Evolutionary conservation across 176 grass and related monocot genomes (phyloP), one percentile per base, ranked within the genome.

Genomic region (Hyparrhenia diplandra): DNA sequence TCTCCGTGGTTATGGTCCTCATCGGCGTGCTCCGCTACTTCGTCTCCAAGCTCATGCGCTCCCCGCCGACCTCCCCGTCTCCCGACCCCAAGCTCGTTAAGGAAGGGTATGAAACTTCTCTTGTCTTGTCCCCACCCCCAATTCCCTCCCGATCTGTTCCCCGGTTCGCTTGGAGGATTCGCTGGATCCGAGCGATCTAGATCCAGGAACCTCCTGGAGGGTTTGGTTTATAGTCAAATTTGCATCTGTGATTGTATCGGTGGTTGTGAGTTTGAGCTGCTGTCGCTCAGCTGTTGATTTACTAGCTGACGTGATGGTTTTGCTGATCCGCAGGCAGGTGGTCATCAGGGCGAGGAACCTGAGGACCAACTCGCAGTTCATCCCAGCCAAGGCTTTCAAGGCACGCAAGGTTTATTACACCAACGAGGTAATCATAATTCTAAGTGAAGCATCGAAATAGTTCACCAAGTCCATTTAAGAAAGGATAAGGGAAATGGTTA

Each of bases 21-120:
- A 99, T 99, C 63, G 97, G 97, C 79, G 72, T 99, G 62, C 89
- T 99, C 65, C 97, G 97, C 39, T 96, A 93, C 89, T 96, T 99
- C 70, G 91, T 99, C 69, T 88, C 97, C 82, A 99, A 99, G 93
- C 91, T 99, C 82, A 91, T 93, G 84, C 89, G 89, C n/a, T 92
- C 97, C 42, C 64, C 85, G 64, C 83, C 84, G 55, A 36, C 82
- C 21, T 31, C 87, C 13, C 65, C 89, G 2, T 39, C 76, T 34
- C 76, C 87, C 18, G 97, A 94, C 23, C 64, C 71, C 71, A 99
- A 96, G 89, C 68, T 82, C 47, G 82, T 99, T 49, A 96, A 88
- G 79, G 97, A 99, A 84, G 96, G 97, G 97, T 96, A 16, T 3
- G 83, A 67, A 20, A 13, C 61, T 34, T 8, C 46, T 54, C 10